Conservation (phyloP, 192 early-diverging fungal species). For the Haplosporangium gracile region DNA sequence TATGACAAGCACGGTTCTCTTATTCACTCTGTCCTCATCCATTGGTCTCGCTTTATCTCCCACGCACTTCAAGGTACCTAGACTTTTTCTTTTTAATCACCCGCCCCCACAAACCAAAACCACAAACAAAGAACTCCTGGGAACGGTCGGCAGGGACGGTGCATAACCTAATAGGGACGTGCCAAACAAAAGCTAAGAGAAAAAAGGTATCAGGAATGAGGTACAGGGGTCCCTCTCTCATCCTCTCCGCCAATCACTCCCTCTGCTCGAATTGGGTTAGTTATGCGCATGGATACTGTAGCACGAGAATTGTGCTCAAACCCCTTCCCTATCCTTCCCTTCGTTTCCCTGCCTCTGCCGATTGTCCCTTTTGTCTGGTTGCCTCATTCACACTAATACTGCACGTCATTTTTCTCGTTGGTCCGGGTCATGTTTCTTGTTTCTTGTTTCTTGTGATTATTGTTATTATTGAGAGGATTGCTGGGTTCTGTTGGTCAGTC, state of each 20-base stretch:
- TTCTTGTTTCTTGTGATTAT: neutral
- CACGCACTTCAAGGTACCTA: too few relatives aligned
- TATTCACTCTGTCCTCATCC: too few relatives aligned
- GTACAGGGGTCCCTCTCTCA: neutral
- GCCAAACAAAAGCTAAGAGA: neutral
- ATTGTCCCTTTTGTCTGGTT: neutral
- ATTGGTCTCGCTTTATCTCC: too few relatives aligned
- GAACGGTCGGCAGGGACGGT: neutral
- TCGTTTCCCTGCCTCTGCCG: neutral
- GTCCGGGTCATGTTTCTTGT: neutral
- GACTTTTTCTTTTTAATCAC: too few relatives aligned
- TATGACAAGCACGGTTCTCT: too few relatives aligned
- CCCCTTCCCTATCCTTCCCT: neutral
- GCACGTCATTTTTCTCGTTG: neutral
- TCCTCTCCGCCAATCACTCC: neutral
- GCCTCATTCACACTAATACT: neutral
- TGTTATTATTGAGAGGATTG: too few relatives aligned
- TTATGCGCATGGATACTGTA: neutral
- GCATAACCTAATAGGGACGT: neutral
- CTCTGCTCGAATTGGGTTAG: neutral
- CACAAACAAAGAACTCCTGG: neutral
- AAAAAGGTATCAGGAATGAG: neutral
- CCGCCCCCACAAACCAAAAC: neutral
- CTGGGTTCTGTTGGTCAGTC: neutral
- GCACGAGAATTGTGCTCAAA: neutral